Percentiles rank a stretch among this genome's conserved stretches.
These are phyloP conservation scores for Dactylonectria estremocensis DNA, from an alignment of 2,329 filamentous ascomycete species.

Conservation along the genomic window DNA sequence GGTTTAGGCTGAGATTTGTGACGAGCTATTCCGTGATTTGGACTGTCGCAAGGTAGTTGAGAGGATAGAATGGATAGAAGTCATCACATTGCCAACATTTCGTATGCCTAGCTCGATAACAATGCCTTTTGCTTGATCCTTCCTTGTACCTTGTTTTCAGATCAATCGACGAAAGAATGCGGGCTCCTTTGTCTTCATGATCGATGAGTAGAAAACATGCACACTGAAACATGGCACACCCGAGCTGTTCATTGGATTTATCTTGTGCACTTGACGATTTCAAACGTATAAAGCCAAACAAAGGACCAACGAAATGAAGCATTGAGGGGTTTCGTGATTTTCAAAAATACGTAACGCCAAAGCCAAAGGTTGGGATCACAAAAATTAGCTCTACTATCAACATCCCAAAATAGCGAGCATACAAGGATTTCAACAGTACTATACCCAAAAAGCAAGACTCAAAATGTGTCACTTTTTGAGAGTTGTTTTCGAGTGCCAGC, in stretches of 20 bases:
- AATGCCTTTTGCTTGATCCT: too few species aligned
- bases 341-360: not conserved
- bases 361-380: too few species aligned
- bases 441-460: not conserved
- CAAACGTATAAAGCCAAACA: not conserved
- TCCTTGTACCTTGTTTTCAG: too few species aligned
- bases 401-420: not conserved
- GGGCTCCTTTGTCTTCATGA: too few species aligned
- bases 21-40: not conserved
- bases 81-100: too few species aligned
- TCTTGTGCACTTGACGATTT: not conserved
- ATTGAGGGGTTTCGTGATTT: not conserved
- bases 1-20: not conserved
- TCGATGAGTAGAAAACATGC: too few species aligned
- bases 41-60: too few species aligned
- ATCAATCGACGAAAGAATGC: too few species aligned
- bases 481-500: not conserved
- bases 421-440: not conserved
- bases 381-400: too few species aligned
- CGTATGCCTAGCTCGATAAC: not conserved
- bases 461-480: not conserved
- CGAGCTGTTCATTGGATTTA: not conserved
- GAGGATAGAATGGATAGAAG: not conserved
- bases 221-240: too few species aligned
- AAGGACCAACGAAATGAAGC: not conserved